A percentile compares a stretch with the other conserved stretches of the same genome.
Evolutionary conservation across 2,329 filamentous ascomycete species (phyloP).

Genomic region (Fusarium pseudoanthophilum): DNA sequence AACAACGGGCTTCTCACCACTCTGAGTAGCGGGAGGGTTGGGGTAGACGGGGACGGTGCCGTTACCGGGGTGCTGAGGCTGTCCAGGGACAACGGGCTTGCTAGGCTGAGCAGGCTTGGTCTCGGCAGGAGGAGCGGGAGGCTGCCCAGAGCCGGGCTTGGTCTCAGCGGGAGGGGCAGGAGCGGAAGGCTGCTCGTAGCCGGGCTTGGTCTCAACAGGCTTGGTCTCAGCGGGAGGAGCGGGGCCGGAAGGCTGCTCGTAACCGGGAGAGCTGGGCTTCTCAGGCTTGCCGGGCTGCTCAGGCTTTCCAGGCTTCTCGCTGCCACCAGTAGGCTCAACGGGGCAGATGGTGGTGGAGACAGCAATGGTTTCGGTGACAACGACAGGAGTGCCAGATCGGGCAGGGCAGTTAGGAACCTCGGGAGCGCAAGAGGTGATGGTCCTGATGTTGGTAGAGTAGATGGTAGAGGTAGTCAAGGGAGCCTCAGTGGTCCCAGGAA

Average conservation of each 20-base stretch:
- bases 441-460: slow-evolving; percentile 68
- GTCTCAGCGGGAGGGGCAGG: slow-evolving; percentile 7
- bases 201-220: slow-evolving; percentile 10
- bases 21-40: slow-evolving; percentile 27
- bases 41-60: slow-evolving; percentile 39
- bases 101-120: slow-evolving; percentile 13
- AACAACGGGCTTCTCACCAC: slow-evolving; percentile 23
- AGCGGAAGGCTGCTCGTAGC: background rate
- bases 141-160: slow-evolving; percentile 5
- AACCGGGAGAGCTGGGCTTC: background rate
- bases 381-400: slow-evolving; percentile 47
- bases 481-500: slow-evolving; percentile 49
- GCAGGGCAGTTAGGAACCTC: slow-evolving; percentile 71
- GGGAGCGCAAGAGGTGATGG: slow-evolving; percentile 70
- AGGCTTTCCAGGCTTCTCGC: slow-evolving; percentile 35
- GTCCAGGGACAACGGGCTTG: slow-evolving; percentile 17
- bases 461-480: slow-evolving; percentile 63
- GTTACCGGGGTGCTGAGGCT: slow-evolving; percentile 33
- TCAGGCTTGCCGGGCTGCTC: slow-evolving; percentile 13
- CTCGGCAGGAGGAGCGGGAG: slow-evolving; percentile 2
- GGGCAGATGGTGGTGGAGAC: slow-evolving; percentile 56
- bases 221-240: slow-evolving; percentile 6
- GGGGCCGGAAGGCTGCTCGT: background rate
- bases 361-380: slow-evolving; percentile 51
- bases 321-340: slow-evolving; percentile 43